Percentiles rank a stretch among this genome's conserved stretches.
Evolutionary conservation across 805 yeast species (phyloP).

Genomic region (Saccharomycopsis capsularis): DNA sequence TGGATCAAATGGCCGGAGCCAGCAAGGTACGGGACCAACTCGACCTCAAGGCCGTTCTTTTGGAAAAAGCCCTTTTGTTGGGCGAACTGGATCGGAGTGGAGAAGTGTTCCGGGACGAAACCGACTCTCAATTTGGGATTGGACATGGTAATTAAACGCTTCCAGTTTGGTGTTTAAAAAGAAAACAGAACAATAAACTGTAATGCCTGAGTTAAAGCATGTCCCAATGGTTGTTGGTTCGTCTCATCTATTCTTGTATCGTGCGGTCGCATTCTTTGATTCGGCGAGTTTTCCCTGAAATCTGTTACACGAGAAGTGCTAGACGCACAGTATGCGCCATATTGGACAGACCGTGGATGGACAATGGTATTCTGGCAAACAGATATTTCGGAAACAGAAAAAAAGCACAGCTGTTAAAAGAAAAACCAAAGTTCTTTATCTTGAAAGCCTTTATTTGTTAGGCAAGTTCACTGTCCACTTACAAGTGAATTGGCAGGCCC

Average conservation of each 20-base stretch:
- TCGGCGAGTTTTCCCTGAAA: too few relatives aligned
- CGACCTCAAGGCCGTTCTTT: constrained; percentile 44
- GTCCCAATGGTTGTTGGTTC: not conserved
- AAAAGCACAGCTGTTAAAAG: too few relatives aligned
- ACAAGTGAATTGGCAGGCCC: too few relatives aligned
- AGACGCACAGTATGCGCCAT: too few relatives aligned
- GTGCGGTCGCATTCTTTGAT: too few relatives aligned
- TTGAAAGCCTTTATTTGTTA: too few relatives aligned
- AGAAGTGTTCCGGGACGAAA: constrained; percentile 85
- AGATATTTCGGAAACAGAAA: too few relatives aligned
- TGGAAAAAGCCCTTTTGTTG: constrained; percentile 48
- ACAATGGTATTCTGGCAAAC: too few relatives aligned
- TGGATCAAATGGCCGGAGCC: constrained; percentile 87
- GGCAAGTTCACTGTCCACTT: too few relatives aligned
- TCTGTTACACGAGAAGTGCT: too few relatives aligned
- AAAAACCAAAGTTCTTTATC: too few relatives aligned
- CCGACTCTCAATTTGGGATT: constrained; percentile 60
- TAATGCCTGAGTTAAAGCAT: not conserved
- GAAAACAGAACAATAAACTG: not conserved
- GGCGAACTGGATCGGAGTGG: constrained; percentile 80
- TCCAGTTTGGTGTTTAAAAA: not conserved
- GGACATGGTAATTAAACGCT: not conserved
- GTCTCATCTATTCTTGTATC: not conserved
- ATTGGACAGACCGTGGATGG: too few relatives aligned
- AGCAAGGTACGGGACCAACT: constrained; percentile 64